Evolutionary conservation across 352 stramenopile species (phyloP), one percentile per base, ranked within the genome.

Genomic region (Phytopythium chamaehyphon): DNA sequence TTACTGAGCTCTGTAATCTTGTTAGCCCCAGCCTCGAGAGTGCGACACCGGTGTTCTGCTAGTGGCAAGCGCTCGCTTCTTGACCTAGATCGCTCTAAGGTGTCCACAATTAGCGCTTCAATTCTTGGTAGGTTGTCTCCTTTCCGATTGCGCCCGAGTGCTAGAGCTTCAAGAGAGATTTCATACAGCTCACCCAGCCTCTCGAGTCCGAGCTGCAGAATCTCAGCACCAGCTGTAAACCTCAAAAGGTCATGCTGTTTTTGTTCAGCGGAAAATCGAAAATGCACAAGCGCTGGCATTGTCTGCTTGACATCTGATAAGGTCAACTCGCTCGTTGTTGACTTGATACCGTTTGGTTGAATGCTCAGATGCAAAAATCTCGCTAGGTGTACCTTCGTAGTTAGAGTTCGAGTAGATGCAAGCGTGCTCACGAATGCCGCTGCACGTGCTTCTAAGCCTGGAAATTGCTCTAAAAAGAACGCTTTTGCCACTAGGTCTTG

Each of bases 391-490:
- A 73, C 87, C 23, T 44, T 70, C 11, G 76, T 84, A 44, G 91
- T 66, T 44, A 61, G 51, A 1, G 61, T 62, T 2, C 47, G 31
- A 0, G 18, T 36, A 22, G 74, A 65, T 2, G 71, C 66, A 0
- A 93, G 26, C 21, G 74, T 57, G 2, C 55, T 57, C 0, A 76
- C 69, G 53, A 93, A 91, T 15, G 66, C 52, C 37, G 80, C 50
- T 1, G 83, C 80, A 22, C 81, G 78, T 3, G 73, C 66, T 37
- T 89, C 76, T 14, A 88, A 55, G 0, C 73, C 71, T 37, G 83
- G 78, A 55, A 93, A 93, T 21, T 63, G 66, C 39, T 68, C 59
- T 0, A 93, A 57, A 59, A 88, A 91, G 16, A 86, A 52, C n/a
- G 76, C 65, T 3, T 73, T 70, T 18, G 75, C 66, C 6, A 81